Evolutionary conservation across 73 alveolate species (phyloP).

Genomic region (Urostyla sp.): DNA sequence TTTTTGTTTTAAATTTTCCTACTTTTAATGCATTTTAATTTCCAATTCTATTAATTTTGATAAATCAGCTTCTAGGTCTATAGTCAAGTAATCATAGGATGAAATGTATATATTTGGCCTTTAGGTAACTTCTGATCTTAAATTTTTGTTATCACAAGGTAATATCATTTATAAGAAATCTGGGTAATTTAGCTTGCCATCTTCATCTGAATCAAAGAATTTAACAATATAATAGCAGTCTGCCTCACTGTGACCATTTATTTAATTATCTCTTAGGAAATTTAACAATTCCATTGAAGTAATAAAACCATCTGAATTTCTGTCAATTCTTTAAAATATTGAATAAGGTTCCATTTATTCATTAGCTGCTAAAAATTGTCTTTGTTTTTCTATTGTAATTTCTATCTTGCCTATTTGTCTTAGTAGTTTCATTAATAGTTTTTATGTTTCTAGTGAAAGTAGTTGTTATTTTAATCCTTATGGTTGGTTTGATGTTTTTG

Average conservation of each 20-base stretch:
- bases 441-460: slow-evolving; percentile 4
- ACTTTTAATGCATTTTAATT: slow-evolving; percentile 29
- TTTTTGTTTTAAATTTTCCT: slow-evolving; percentile 25
- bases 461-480: not conserved
- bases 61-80: slow-evolving; percentile 43
- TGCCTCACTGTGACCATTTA: slow-evolving; percentile 47
- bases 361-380: slow-evolving; percentile 41
- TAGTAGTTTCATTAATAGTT: slow-evolving; percentile 29
- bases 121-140: slow-evolving; percentile 52
- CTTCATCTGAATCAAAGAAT: slow-evolving; percentile 58
- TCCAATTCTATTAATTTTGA: slow-evolving; percentile 28
- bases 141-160: slow-evolving; percentile 51
- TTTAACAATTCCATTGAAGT: slow-evolving; percentile 28
- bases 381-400: slow-evolving; percentile 19
- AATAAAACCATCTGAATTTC: slow-evolving; percentile 50
- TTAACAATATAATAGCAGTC: slow-evolving; percentile 57
- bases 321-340: slow-evolving; percentile 41
- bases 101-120: slow-evolving; percentile 38
- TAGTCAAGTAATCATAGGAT: slow-evolving; percentile 16
- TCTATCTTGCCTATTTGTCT: slow-evolving; percentile 33
- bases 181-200: slow-evolving; percentile 53
- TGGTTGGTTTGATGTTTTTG: no score
- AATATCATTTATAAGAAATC: slow-evolving; percentile 61
- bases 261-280: slow-evolving; percentile 52
- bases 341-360: slow-evolving; percentile 56